These are phyloP conservation scores for Blastobotrys robertii DNA, from an alignment of 805 yeast species.

Conservation along the genomic window DNA sequence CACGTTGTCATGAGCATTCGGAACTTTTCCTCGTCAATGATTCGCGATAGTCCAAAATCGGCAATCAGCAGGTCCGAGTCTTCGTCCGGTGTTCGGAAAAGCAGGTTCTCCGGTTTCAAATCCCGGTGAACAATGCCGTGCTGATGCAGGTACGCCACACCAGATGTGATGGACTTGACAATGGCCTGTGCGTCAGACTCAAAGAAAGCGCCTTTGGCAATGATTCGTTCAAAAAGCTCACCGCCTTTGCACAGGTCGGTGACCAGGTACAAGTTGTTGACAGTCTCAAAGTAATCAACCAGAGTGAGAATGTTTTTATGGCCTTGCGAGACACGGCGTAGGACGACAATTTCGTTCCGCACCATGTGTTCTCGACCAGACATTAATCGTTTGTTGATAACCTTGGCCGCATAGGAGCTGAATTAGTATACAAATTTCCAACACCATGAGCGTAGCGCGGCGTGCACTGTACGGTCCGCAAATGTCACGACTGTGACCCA, in stretches of 20 bases:
- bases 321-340: constrained; percentile 40
- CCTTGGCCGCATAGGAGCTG: constrained; percentile 44
- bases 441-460: background rate
- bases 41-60: constrained; percentile 57
- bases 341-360: constrained; percentile 51
- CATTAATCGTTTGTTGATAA: constrained; percentile 40
- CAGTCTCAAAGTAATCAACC: constrained; percentile 63
- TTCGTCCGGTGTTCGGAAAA: constrained; percentile 36
- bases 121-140: constrained; percentile 62
- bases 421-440: background rate
- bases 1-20: constrained; percentile 38
- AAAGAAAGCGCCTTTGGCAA: constrained; percentile 35
- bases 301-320: constrained; percentile 50
- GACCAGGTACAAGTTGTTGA: constrained; percentile 40
- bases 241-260: constrained; percentile 63
- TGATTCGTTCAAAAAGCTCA: constrained; percentile 55
- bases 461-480: background rate
- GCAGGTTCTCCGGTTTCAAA: constrained; percentile 60
- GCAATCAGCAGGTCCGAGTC: constrained; percentile 39
- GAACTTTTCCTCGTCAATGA: constrained; percentile 32
- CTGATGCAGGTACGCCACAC: constrained; percentile 47
- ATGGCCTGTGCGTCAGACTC: constrained; percentile 42
- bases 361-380: constrained; percentile 46
- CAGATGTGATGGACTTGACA: constrained; percentile 41
- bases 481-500: no score